A percentile compares a stretch with the other conserved stretches of the same genome.
Conservation (phyloP, 345 rosid genomes). For the Dipteronia sinensis region DNA sequence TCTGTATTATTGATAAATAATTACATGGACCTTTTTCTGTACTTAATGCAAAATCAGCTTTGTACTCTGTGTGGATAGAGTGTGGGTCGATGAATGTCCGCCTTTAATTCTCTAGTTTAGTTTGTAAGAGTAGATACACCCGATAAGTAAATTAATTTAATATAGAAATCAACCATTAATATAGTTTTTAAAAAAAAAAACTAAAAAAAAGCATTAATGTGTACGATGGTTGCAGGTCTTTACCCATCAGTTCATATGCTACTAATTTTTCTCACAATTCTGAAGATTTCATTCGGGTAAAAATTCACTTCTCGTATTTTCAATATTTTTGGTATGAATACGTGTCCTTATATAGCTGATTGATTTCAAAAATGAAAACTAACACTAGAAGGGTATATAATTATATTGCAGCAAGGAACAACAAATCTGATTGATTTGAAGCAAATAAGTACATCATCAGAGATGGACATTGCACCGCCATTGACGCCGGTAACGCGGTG, state of each 20-base stretch:
- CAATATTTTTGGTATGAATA: too few relatives aligned
- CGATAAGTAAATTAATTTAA: too few relatives aligned
- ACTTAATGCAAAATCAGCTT: too few relatives aligned
- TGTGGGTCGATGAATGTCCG: too few relatives aligned
- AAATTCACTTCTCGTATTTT: conserved; percentile 3
- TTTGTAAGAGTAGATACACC: too few relatives aligned
- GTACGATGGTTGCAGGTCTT: conserved; percentile 42
- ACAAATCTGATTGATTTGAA: conserved; percentile 38
- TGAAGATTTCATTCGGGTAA: conserved; percentile 54
- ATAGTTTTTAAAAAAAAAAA: not conserved
- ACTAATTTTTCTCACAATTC: conserved; percentile 47
- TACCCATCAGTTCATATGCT: conserved; percentile 36
- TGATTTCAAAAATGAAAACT: too few relatives aligned
- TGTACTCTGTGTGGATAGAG: too few relatives aligned
- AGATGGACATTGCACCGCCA: conserved; percentile 1
- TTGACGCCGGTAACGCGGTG: conserved; percentile 49
- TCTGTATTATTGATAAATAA: not conserved
- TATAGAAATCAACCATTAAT: not conserved
- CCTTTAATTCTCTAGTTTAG: too few relatives aligned
- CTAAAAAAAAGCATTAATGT: too few relatives aligned
- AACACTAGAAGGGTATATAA: too few relatives aligned
- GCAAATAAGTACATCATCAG: conserved; percentile 15
- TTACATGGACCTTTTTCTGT: not conserved
- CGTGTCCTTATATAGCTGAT: too few relatives aligned
- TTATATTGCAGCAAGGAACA: conserved; percentile 41